These are phyloP conservation scores for Schwanniomyces sp. DNA, from an alignment of 805 yeast species.

Conservation along the genomic window DNA sequence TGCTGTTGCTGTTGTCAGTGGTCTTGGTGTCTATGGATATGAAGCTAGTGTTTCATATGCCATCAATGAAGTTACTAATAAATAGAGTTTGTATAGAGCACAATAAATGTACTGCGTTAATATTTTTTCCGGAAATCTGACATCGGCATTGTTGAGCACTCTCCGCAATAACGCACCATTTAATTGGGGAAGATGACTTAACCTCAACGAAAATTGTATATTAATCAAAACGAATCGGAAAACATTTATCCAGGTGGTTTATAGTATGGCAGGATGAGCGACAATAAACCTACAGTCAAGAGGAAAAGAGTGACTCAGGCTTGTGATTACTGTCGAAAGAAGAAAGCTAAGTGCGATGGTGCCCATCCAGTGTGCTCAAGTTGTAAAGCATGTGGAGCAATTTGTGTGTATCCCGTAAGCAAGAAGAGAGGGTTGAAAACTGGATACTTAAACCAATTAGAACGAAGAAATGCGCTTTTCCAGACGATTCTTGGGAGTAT, in stretches of 20 bases:
- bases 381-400: constrained; percentile 7
- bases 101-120: neutral
- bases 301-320: constrained; percentile 21
- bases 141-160: neutral
- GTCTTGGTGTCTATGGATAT: constrained; percentile 44
- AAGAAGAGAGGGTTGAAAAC: constrained; percentile 21
- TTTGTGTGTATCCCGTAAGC: constrained; percentile 13
- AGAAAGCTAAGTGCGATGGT: constrained; percentile 26
- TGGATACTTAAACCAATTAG: constrained; percentile 20
- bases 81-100: neutral
- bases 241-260: neutral
- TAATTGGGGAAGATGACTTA: neutral
- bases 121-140: neutral
- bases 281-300: constrained; percentile 1
- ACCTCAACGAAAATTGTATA: neutral
- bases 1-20: constrained; percentile 46
- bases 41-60: constrained; percentile 20
- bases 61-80: neutral
- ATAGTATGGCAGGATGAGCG: neutral
- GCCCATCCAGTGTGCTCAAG: constrained; percentile 17
- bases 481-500: constrained; percentile 11
- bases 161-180: neutral
- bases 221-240: neutral
- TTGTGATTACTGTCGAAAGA: constrained; percentile 21
- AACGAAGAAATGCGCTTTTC: constrained; percentile 13